Evolutionary conservation across 2,329 filamentous ascomycete genomes (phyloP), one percentile per base, ranked within the genome.

Genomic region (Aspergillus pseudotamarii): DNA sequence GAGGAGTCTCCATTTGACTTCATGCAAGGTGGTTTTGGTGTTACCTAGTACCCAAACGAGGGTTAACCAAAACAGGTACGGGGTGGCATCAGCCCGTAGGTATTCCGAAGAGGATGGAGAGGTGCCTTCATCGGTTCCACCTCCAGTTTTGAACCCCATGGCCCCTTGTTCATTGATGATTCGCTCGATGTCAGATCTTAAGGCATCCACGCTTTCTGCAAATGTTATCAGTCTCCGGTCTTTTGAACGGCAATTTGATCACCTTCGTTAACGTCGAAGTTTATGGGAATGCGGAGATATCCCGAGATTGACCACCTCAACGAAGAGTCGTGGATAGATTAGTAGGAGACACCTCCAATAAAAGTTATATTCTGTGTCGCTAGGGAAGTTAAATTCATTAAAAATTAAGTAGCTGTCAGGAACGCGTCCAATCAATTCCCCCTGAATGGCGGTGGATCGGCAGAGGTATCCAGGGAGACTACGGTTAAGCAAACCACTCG

Each of bases 41-140:
- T n/a, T 46, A 36, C 57, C 28, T 59, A 30, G 43, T 36, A 50
- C 23, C 45, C 36, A 46, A 58, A 58, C 41, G 32, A 55, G 21
- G 51, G 23, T 55, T 23, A 36, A 34, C 51, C 30, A 21, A 54
- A 36, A 10, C 30, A 21, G 32, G 32, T n/a, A 34, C 19, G 19
- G 28, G 51, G 51, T 36, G 36, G 51, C 51, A 54, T 54, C 51
- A 54, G 50, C 32, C 32, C 11, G 10, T 34, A 21, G 50, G 19
- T 32, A 32, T n/a, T 34, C 50, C 4, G 28, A 16, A 54, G 30
- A 16, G 6, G 30, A 54, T 36, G 30, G 30, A 54, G 11, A 16
- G 21, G 51, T 19, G 38, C 38, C 38, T 41, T 41, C 6, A 41
- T 41, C 38, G 38, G 38, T 54, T 54, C 51, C 51, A 54, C 51